These are phyloP conservation scores for Thermoascus crustaceus DNA, from an alignment of 2,329 filamentous ascomycete species.

Conservation along the genomic window DNA sequence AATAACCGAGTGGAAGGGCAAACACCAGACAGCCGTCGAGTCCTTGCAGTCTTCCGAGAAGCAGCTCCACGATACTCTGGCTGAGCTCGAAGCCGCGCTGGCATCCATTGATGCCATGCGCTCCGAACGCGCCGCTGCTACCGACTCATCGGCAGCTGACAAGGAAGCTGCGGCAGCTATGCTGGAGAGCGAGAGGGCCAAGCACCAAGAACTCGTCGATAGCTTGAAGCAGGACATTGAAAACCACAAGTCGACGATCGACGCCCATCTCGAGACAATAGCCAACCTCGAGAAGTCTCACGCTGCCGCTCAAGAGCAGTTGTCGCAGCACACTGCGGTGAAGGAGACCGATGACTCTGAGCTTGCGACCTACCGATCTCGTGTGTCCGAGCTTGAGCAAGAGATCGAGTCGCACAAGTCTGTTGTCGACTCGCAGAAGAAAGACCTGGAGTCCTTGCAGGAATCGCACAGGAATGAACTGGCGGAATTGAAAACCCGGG, in stretches of 20 bases:
- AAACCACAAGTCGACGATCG: constrained; percentile 68
- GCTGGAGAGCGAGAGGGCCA: constrained; percentile 44
- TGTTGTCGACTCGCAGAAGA: constrained; percentile 46
- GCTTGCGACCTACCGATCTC: constrained; percentile 32
- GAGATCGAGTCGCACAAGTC: constrained; percentile 51
- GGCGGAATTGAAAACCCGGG: constrained; percentile 30
- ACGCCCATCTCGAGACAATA: constrained; percentile 60
- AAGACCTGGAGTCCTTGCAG: constrained; percentile 45
- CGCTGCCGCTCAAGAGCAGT: constrained; percentile 54
- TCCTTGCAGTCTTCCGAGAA: constrained; percentile 65
- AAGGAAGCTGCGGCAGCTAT: constrained; percentile 36
- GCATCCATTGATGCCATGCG: constrained; percentile 44
- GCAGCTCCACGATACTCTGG: constrained; percentile 62
- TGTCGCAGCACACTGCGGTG: constrained; percentile 57
- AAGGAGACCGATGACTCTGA: constrained; percentile 50
- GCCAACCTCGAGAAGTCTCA: constrained; percentile 67
- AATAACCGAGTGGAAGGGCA: constrained; percentile 64
- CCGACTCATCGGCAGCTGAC: constrained; percentile 22
- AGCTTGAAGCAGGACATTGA: constrained; percentile 67
- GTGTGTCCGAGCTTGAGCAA: constrained; percentile 48
- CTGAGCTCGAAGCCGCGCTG: constrained; percentile 62
- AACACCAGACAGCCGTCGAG: constrained; percentile 63
- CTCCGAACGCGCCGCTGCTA: constrained; percentile 30
- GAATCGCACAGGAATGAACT: constrained; percentile 43
- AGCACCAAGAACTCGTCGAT: constrained; percentile 53